phyloP scores from a whole-genome alignment of 2,329 filamentous ascomycete species.

The Nemania abortiva region DNA sequence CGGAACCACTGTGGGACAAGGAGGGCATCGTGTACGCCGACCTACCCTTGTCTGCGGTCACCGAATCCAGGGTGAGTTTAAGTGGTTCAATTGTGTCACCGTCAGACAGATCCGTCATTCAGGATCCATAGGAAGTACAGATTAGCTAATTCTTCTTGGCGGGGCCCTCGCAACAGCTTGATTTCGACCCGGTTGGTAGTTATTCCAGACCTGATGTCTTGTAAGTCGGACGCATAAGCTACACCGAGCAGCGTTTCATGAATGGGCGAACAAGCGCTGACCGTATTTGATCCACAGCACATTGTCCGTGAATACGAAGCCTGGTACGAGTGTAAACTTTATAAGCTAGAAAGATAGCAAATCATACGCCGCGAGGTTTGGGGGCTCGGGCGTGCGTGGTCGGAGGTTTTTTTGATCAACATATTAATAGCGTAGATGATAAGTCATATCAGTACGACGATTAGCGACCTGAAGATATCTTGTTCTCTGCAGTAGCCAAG shows the following conservation, averaged over 20 bases:
- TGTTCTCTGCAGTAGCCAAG: slow-evolving; percentile 13
- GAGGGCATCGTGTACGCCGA: slow-evolving; percentile 56
- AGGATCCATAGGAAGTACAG: not conserved
- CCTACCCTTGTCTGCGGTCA: slow-evolving; percentile 52
- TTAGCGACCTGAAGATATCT: slow-evolving; percentile 10
- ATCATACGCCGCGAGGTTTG: not conserved
- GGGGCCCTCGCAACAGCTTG: slow-evolving; percentile 50
- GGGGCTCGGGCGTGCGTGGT: not conserved
- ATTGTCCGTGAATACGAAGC: slow-evolving; percentile 51
- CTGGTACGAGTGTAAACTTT: slow-evolving; percentile 49
- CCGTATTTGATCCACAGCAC: slow-evolving; percentile 30
- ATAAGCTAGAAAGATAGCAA: slow-evolving; percentile 16
- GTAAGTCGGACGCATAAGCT: slow-evolving; percentile 48
- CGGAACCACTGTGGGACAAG: slow-evolving; percentile 56
- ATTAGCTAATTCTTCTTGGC: slow-evolving; percentile 14
- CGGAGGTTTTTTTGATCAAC: not conserved
- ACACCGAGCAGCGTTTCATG: not conserved
- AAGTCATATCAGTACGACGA: slow-evolving; percentile 22
- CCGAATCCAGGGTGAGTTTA: slow-evolving; percentile 53
- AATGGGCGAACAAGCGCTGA: slow-evolving; percentile 16
- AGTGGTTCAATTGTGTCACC: not conserved
- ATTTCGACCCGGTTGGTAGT: slow-evolving; percentile 58
- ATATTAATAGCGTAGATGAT: slow-evolving; percentile 6
- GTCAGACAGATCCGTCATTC: not conserved
- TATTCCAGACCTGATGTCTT: slow-evolving; percentile 57